Evolutionary conservation across 495 filamentous ascomycete genomes (phyloP), one percentile per base, ranked within the genome.

Genomic region (Daldinia bambusicola): DNA sequence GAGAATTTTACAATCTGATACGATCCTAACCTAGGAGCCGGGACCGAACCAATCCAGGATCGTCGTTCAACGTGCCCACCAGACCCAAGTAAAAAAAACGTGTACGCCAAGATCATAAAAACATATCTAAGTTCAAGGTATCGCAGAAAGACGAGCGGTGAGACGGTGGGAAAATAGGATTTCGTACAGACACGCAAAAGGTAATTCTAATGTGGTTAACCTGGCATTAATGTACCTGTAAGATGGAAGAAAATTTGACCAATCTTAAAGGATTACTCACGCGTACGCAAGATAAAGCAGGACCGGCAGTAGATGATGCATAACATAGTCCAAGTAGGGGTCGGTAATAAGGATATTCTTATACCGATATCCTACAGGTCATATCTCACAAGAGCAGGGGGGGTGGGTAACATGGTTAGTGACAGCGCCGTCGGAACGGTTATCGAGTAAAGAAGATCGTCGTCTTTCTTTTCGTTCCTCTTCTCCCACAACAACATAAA

Each of bases 311-410:
- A 71, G 63, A 67, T 67, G 57, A 67, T 53, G 69, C 63, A 63
- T 52, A 66, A 48, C 57, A 32, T 65, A 61, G 40, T 8, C 2
- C 30, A 37, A 30, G 36, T 34, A 43, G 22, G 62, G 58, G 41
- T 62, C 55, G 61, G 68, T 58, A 22, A 40, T 62, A 65, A 52
- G 63, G 45, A 45, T 57, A 32, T 66, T 37, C 53, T 60, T 20
- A 50, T 55, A 48, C 53, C 55, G 55, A 72, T 72, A 67, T 64
- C 5, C 60, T 72, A 72, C 69, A 68, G 64, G 69, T 72, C 69
- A 68, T 48, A 67, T 67, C 30, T 68, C 64, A 72, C 55, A 72
- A 50, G 32, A 59, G 55, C 56, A 57, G 69, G 55, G 41, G 26
- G 40, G 40, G 13, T 22, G 9, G 14, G 48, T 40, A 32, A 62